These are phyloP conservation scores for Solanum peruvianum DNA, from an alignment of 257 asterid species.

Conservation along the genomic window DNA sequence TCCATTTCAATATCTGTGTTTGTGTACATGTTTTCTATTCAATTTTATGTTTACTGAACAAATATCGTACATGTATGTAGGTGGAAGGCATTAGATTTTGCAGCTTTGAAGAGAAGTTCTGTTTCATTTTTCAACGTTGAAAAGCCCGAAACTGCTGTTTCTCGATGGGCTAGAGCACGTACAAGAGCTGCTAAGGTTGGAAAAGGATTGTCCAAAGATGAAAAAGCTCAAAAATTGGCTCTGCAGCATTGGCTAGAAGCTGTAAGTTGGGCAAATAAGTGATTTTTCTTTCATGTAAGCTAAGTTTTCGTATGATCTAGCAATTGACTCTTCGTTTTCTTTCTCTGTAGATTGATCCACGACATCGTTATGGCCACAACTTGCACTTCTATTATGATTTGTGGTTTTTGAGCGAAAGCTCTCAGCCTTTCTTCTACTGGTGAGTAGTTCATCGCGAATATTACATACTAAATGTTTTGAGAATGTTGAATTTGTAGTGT, in stretches of 20 bases:
- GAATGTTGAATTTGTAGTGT: background rate
- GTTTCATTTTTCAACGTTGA: slow-evolving; percentile 68
- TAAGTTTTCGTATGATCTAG: background rate
- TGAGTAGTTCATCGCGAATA: slow-evolving; percentile 10
- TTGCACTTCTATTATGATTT: slow-evolving; percentile 80
- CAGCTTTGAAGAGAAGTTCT: slow-evolving; percentile 73
- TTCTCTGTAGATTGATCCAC: slow-evolving; percentile 79
- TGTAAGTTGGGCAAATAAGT: slow-evolving; percentile 28
- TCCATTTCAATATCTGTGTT: background rate
- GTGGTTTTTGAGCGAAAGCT: slow-evolving; percentile 81
- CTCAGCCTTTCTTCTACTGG: slow-evolving; percentile 96
- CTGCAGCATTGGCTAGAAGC: slow-evolving; percentile 98
- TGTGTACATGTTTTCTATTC: background rate
- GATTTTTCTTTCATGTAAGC: background rate
- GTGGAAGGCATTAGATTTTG: slow-evolving; percentile 96
- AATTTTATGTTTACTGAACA: background rate
- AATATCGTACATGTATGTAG: slow-evolving; percentile 13
- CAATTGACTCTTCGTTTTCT: background rate
- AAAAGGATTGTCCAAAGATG: slow-evolving; percentile 89
- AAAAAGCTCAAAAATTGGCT: slow-evolving; percentile 84
- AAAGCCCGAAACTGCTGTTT: slow-evolving; percentile 77
- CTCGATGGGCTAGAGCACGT: slow-evolving; percentile 94
- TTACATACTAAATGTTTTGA: background rate
- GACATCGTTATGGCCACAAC: slow-evolving; percentile 94
- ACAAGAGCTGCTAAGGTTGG: slow-evolving; percentile 97